Percentiles rank a stretch among this genome's conserved stretches.
Evolutionary conservation across 306 rosid species (phyloP).

Genomic region (Pyrus communis): DNA sequence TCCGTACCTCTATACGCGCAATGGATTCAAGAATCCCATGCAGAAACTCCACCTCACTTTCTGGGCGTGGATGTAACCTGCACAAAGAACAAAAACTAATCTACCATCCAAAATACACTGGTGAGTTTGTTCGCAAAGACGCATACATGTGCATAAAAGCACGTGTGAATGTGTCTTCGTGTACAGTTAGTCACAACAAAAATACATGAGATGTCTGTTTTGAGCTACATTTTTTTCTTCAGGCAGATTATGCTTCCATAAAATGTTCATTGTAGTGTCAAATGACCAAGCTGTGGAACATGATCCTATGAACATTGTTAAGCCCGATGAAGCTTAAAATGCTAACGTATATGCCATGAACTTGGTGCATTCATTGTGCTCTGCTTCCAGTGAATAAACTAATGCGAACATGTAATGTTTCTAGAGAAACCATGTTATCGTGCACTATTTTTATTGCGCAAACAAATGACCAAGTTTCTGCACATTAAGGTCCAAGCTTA

Average conservation of each 20-base stretch:
- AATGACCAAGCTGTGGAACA: background rate
- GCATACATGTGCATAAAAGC: background rate
- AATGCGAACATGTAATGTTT: background rate
- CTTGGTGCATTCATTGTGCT: background rate
- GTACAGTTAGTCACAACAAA: background rate
- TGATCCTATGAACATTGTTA: background rate
- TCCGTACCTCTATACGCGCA: conserved; percentile 80
- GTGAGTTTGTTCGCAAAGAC: background rate
- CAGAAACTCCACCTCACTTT: conserved; percentile 61
- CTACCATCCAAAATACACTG: background rate
- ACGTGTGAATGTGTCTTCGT: background rate
- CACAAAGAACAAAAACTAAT: conserved; percentile 11
- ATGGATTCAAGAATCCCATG: conserved; percentile 90
- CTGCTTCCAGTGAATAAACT: background rate
- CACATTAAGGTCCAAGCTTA: background rate
- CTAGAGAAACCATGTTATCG: background rate
- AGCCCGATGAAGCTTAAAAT: background rate
- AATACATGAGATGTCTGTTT: background rate
- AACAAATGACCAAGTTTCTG: background rate
- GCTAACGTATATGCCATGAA: background rate
- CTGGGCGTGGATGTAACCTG: conserved; percentile 84
- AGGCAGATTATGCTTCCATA: background rate
- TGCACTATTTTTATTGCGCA: background rate
- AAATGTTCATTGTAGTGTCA: background rate
- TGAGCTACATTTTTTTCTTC: background rate